phyloP scores from a whole-genome alignment of 179 eudicot species.

The Spinacia oleracea region DNA sequence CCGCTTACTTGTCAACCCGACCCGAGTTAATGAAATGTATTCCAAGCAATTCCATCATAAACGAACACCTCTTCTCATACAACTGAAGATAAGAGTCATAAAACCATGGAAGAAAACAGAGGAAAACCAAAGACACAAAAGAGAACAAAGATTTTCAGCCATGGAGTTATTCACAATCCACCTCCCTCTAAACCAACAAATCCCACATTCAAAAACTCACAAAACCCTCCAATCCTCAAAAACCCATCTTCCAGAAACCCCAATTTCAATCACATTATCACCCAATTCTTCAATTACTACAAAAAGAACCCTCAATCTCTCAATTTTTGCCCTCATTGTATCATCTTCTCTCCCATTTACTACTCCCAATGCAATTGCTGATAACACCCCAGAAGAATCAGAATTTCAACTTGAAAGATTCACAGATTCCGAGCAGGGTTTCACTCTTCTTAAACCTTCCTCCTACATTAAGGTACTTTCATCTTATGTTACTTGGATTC shows the following conservation, averaged over 20 bases:
- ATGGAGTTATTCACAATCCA: conserved; percentile 21
- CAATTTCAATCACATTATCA: neutral
- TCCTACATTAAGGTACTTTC: conserved; percentile 64
- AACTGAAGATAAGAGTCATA: conserved; percentile 16
- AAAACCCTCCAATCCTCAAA: conserved; percentile 18
- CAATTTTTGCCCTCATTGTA: conserved; percentile 38
- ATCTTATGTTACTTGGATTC: too few species aligned
- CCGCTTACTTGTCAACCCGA: too few species aligned
- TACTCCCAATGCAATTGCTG: conserved; percentile 36
- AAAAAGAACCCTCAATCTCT: conserved; percentile 41
- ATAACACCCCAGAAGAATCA: conserved; percentile 10
- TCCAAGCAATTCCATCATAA: neutral
- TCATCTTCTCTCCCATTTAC: conserved; percentile 28
- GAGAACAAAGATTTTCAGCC: neutral
- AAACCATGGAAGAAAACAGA: conserved; percentile 16
- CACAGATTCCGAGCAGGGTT: conserved; percentile 64
- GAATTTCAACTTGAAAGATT: conserved; percentile 51
- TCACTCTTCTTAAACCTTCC: conserved; percentile 72
- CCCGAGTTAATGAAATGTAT: too few species aligned
- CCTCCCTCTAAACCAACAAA: conserved; percentile 6
- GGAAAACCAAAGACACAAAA: neutral
- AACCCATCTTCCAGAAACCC: conserved; percentile 16
- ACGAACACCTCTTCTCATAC: neutral
- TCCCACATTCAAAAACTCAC: conserved; percentile 14
- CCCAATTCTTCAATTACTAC: conserved; percentile 29